Evolutionary conservation across 306 rosid genomes (phyloP), one percentile per base, ranked within the genome.

Genomic region (Castanospermum australe): DNA sequence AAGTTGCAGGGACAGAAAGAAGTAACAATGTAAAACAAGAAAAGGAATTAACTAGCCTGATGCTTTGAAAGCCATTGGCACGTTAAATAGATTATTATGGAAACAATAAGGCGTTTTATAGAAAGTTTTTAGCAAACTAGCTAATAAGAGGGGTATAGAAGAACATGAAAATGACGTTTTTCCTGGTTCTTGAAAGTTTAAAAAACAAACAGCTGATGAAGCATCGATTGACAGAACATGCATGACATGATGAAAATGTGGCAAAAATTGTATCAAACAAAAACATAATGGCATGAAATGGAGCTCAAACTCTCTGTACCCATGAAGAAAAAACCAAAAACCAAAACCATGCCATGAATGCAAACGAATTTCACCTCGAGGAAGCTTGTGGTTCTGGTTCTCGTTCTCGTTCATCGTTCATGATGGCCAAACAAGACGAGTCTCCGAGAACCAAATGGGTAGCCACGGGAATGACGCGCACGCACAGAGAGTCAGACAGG

Each of bases 341-440:
- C 21, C n/a, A n/a, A n/a, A n/a, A n/a, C n/a, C n/a, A n/a, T n/a
- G n/a, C n/a, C 54, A 51, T 1, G 64, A 71, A 71, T 39, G 71
- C 55, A 42, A 64, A 60, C 30, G 54, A 83, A 36, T 39, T n/a
- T 15, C 79, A 89, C 87, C 85, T 52, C 17, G 88, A 20, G 81
- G 93, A 84, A 79, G 84, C 52, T 17, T 85, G 47, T 76, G 87
- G 63, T 63, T 82, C 61, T 30, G 51, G 88, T 71, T 67, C 85
- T 76, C 86, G 63, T 63, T 82, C 61, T 30, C 56, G 88, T 71
- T 67, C 85, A 62, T 81, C 24, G 75, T 22, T 75, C 78, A 76
- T 69, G 79, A 66, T 71, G 76, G 79, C 45, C 79, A 76, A 66
- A 55, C 54, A 66, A 74, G 78, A 61, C 8, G 69, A 74, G 77